Percentiles rank a stretch among this genome's conserved stretches.
Conservation (phyloP, 106 monocot species). For the Dendrobium huoshanense region DNA sequence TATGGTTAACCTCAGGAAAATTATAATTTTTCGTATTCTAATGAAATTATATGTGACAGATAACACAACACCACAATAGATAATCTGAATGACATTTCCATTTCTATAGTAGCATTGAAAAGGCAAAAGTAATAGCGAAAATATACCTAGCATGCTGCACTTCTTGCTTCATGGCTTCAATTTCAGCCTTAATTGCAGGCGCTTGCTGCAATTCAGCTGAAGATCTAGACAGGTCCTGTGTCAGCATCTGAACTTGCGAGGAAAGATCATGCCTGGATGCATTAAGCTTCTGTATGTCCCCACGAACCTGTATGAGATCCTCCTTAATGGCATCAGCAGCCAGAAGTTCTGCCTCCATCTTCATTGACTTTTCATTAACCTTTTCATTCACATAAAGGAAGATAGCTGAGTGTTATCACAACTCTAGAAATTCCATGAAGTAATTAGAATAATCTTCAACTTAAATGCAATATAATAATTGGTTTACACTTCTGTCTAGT, state of each 20-base stretch:
- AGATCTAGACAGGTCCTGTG: constrained; percentile 36
- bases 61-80: background rate
- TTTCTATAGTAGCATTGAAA: background rate
- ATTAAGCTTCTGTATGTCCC: constrained; percentile 54
- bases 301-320: constrained; percentile 49
- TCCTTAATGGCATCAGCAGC: constrained; percentile 41
- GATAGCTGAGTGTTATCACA: background rate
- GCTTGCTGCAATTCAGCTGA: constrained; percentile 43
- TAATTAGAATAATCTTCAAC: background rate
- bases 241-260: constrained; percentile 44
- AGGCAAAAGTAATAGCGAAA: background rate
- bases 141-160: constrained; percentile 53
- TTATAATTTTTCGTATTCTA: background rate
- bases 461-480: background rate
- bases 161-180: constrained; percentile 57
- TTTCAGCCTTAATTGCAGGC: constrained; percentile 52
- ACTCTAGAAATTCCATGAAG: background rate
- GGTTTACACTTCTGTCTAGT: background rate
- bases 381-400: constrained; percentile 8
- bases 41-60: background rate
- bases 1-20: background rate
- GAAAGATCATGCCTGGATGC: constrained; percentile 39
- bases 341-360: constrained; percentile 51
- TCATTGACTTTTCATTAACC: constrained; percentile 63
- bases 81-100: background rate